A percentile compares a stretch with the other conserved stretches of the same genome.
phyloP scores from a whole-genome alignment of 2,329 filamentous ascomycete species.

The Cercospora sp. region DNA sequence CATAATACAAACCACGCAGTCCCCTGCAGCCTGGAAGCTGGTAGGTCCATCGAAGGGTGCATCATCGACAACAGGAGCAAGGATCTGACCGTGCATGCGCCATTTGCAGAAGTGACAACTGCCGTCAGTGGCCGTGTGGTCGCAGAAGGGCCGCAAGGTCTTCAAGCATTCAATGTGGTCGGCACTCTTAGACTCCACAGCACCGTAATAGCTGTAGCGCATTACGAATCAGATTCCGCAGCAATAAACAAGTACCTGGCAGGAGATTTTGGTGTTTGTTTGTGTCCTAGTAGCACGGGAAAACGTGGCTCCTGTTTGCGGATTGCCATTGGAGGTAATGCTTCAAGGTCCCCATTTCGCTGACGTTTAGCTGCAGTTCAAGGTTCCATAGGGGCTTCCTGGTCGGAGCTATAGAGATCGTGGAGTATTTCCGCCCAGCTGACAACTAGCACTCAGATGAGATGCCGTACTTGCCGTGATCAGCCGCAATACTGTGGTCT shows the following conservation, averaged over 20 bases:
- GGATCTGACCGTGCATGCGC: not conserved
- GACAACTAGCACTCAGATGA: not conserved
- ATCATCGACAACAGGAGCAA: not conserved
- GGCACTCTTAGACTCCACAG: constrained; percentile 1
- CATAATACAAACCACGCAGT: constrained; percentile 1
- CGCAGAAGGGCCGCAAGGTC: not conserved
- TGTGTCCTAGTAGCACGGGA: not conserved
- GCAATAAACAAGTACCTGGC: not conserved
- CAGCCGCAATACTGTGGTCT: not conserved
- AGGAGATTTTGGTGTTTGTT: not conserved
- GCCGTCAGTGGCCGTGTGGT: not conserved
- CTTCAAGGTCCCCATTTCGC: constrained; percentile 13
- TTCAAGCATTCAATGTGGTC: constrained; percentile 5
- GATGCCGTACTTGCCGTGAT: not conserved
- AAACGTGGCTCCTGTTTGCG: constrained; percentile 14
- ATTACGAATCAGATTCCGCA: constrained; percentile 7
- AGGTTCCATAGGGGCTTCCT: constrained; percentile 11
- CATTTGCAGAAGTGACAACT: not conserved
- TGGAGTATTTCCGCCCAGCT: not conserved
- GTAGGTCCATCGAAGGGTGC: not conserved
- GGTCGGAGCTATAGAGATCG: constrained; percentile 2
- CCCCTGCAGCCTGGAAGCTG: not conserved
- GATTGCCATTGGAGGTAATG: constrained; percentile 16
- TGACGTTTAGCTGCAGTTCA: constrained; percentile 22
- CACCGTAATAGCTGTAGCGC: not conserved